These are phyloP conservation scores for Saccharomyces pastorianus DNA, from an alignment of 1,139 yeast genomes.

Conservation along the genomic window DNA sequence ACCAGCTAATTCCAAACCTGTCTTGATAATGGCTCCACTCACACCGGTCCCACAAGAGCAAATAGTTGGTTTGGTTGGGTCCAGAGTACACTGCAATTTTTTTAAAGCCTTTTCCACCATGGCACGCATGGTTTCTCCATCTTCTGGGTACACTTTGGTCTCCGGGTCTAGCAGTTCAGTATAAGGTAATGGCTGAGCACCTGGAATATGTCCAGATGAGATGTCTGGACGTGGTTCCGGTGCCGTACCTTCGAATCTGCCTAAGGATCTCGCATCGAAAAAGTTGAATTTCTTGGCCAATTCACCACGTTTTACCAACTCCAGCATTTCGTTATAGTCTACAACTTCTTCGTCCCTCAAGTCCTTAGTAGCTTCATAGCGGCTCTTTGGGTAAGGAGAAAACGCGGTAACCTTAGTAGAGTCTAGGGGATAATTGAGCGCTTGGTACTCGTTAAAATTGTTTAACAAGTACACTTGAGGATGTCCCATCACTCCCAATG, in stretches of 20 bases:
- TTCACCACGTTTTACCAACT: conserved; percentile 41
- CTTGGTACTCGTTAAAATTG: conserved; percentile 50
- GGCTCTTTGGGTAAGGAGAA: conserved; percentile 35
- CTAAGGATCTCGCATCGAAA: conserved; percentile 78
- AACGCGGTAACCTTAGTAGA: conserved; percentile 16
- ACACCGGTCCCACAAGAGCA: conserved; percentile 96
- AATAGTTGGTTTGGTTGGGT: conserved; percentile 53
- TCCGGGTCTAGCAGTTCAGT: conserved; percentile 44
- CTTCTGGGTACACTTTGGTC: conserved; percentile 37
- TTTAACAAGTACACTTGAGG: conserved; percentile 57
- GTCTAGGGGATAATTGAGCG: conserved; percentile 36
- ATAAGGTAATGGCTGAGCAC: conserved; percentile 73
- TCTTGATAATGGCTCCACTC: conserved; percentile 75
- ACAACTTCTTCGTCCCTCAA: conserved; percentile 59
- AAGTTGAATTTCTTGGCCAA: conserved; percentile 44
- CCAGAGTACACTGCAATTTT: conserved; percentile 26
- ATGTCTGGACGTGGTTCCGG: conserved; percentile 88
- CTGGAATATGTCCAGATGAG: conserved; percentile 83
- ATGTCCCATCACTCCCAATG: conserved; percentile 72
- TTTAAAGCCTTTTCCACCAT: conserved; percentile 17
- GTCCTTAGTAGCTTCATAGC: conserved; percentile 42
- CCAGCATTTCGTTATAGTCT: conserved; percentile 38
- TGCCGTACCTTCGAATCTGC: conserved; percentile 65
- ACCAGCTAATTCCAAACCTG: conserved; percentile 58
- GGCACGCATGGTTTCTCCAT: conserved; percentile 14